Evolutionary conservation across 371 early-diverging fungal species (phyloP), one percentile per base, ranked within the genome.

Genomic region (Catenaria anguillulae): DNA sequence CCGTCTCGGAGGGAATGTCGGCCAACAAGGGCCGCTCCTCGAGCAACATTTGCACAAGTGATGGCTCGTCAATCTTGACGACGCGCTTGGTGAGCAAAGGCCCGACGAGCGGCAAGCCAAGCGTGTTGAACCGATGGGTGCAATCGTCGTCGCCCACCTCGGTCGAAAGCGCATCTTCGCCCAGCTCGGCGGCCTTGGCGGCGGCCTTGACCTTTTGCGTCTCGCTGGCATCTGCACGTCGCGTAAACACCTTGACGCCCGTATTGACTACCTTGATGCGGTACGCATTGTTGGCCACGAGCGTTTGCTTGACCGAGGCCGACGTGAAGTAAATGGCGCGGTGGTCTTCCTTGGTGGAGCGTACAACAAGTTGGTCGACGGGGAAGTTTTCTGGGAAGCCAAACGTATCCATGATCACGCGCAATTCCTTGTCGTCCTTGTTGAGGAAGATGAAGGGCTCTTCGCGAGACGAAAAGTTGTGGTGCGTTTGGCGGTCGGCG

Each of bases 231-330:
- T 58, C 15, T 40, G 82, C 81, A 73, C 83, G 86, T 62, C 89
- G 83, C 33, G 83, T 81, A 69, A 96, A 92, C 2, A 85, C 69
- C 59, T 83, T 77, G 55, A 94, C 85, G 40, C 95, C 94, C 0
- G 93, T 88, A 74, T 94, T 90, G 59, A 94, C 89, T 5, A 84
- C 80, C 64, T 88, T 85, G 60, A 93, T 75, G 33, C 83, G 78
- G 35, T 69, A 64, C 42, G 83, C 75, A 61, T 87, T 85, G 2
- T 75, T 67, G 5, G 87, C 79, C 63, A 73, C 70, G 60, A 95
- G 67, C 8, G 92, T 73, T 31, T 67, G 60, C 69, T 86, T 86
- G 63, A 91, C 86, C 19, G 86, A 70, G 21, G 75, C 70, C 1
- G 89, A 87, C 17, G 87, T 88, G 68, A 90, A 80, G 71, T 92